Percentiles rank a stretch among this genome's conserved stretches.
Conservation (phyloP, 2,329 filamentous ascomycete species). For the Chaetomium strumarium region DNA sequence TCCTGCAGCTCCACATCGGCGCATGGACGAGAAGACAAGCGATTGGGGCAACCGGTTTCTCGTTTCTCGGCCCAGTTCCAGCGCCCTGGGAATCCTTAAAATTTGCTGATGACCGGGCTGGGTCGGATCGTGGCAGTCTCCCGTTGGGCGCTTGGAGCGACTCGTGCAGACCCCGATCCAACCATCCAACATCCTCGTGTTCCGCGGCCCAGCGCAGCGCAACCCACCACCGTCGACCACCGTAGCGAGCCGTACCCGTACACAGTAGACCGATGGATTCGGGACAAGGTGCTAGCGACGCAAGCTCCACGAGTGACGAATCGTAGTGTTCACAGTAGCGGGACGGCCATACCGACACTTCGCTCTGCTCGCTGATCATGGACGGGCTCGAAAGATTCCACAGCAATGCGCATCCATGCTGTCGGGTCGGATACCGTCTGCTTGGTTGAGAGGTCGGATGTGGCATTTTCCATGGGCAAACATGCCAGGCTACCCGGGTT, state of each 20-base stretch:
- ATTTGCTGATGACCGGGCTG: neutral
- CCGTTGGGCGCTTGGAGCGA: conserved; percentile 1
- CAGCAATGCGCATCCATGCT: conserved; percentile 4
- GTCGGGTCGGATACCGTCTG: conserved; percentile 9
- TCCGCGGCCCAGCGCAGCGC: neutral
- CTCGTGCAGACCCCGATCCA: neutral
- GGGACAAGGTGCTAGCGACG: neutral
- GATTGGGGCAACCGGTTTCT: conserved; percentile 1
- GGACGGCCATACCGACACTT: neutral
- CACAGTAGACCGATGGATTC: neutral
- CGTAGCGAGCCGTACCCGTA: neutral
- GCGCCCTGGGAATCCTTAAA: neutral
- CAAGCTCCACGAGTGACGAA: neutral
- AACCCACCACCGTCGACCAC: no score
- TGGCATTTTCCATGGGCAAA: no score
- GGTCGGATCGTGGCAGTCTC: conserved; percentile 12
- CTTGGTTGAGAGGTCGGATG: neutral
- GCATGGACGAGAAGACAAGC: neutral
- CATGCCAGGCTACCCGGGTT: neutral
- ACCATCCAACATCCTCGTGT: neutral
- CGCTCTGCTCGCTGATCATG: conserved; percentile 4
- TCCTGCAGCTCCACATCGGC: conserved; percentile 1
- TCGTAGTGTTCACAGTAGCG: no score
- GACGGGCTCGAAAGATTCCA: neutral
- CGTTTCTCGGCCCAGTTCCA: neutral